A percentile compares a stretch with the other conserved stretches of the same genome.
These are phyloP conservation scores for Neurospora discreta DNA, from an alignment of 495 filamentous ascomycete species.

Conservation along the genomic window DNA sequence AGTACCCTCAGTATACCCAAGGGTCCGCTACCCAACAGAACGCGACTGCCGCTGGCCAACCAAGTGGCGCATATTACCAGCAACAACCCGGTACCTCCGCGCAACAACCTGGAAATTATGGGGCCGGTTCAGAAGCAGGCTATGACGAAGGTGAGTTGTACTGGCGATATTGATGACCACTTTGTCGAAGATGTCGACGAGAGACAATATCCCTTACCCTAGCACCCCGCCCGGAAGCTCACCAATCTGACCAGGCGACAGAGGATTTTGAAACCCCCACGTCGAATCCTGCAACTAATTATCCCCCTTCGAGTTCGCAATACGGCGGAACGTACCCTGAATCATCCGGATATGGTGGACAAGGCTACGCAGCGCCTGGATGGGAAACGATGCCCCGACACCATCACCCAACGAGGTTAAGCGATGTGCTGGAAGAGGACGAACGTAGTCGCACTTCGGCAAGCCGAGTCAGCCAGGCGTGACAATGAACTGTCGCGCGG, in stretches of 20 bases:
- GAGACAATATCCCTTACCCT: slow-evolving; percentile 32
- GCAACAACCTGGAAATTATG: slow-evolving; percentile 20
- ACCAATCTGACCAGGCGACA: slow-evolving; percentile 31
- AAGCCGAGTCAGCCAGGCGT: slow-evolving; percentile 36
- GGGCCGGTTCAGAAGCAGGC: slow-evolving; percentile 38
- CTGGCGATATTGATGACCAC: slow-evolving; percentile 36
- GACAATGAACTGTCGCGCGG: slow-evolving; percentile 4
- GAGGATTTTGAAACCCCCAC: slow-evolving; percentile 39
- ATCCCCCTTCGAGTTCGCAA: slow-evolving; percentile 26
- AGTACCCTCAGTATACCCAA: slow-evolving; percentile 27
- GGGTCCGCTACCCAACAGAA: slow-evolving; percentile 26
- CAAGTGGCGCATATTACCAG: slow-evolving; percentile 13
- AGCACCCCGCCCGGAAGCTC: slow-evolving; percentile 18
- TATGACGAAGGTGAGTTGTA: slow-evolving; percentile 49
- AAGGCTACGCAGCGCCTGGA: slow-evolving; percentile 55
- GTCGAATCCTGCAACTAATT: slow-evolving; percentile 23
- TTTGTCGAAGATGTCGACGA: slow-evolving; percentile 37
- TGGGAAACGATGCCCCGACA: slow-evolving; percentile 82
- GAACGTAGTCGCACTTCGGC: slow-evolving; percentile 53
- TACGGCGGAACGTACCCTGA: slow-evolving; percentile 19
- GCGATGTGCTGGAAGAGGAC: slow-evolving; percentile 85
- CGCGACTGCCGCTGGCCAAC: slow-evolving; percentile 12
- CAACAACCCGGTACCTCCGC: slow-evolving; percentile 14
- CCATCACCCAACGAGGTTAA: slow-evolving; percentile 87
- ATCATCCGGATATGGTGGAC: slow-evolving; percentile 36